These are phyloP conservation scores for Metroxylon sagu DNA, from an alignment of 176 grass and related monocot species.

Conservation along the genomic window DNA sequence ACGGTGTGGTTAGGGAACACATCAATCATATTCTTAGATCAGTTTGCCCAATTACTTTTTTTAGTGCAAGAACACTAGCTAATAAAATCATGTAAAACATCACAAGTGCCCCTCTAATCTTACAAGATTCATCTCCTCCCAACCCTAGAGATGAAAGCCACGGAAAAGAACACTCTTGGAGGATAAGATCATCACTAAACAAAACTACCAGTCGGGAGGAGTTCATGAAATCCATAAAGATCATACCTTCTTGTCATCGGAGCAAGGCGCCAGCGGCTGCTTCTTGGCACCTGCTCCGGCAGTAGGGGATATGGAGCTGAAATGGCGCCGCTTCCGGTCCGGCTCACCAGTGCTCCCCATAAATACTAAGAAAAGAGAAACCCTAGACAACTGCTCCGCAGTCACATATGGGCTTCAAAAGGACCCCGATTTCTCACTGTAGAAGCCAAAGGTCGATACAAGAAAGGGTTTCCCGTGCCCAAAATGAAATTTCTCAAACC, in stretches of 20 bases:
- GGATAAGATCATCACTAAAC: background rate
- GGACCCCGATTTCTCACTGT: background rate
- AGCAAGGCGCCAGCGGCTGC: conserved; percentile 29
- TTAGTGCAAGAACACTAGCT: too few species aligned
- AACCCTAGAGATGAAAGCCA: too few species aligned
- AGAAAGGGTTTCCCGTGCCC: conserved; percentile 1
- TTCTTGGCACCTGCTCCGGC: conserved; percentile 38
- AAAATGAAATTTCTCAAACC: background rate
- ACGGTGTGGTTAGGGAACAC: too few species aligned
- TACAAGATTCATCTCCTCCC: too few species aligned
- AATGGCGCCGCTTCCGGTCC: conserved; percentile 50
- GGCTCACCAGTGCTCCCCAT: conserved; percentile 67
- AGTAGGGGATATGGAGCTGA: conserved; percentile 44
- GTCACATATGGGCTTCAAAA: conserved; percentile 15
- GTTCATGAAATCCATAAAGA: background rate
- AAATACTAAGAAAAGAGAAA: conserved; percentile 19
- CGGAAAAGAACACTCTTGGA: background rate
- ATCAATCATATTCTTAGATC: too few species aligned
- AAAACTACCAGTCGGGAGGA: background rate
- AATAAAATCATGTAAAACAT: too few species aligned
- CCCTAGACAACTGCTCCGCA: conserved; percentile 24
- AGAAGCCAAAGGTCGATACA: conserved; percentile 11
- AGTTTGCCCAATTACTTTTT: too few species aligned
- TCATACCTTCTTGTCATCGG: conserved; percentile 66
- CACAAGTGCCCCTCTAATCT: too few species aligned